Percentiles rank a stretch among this genome's conserved stretches.
Conservation (phyloP, 2,329 filamentous ascomycete species). For the Didymella lethalis region DNA sequence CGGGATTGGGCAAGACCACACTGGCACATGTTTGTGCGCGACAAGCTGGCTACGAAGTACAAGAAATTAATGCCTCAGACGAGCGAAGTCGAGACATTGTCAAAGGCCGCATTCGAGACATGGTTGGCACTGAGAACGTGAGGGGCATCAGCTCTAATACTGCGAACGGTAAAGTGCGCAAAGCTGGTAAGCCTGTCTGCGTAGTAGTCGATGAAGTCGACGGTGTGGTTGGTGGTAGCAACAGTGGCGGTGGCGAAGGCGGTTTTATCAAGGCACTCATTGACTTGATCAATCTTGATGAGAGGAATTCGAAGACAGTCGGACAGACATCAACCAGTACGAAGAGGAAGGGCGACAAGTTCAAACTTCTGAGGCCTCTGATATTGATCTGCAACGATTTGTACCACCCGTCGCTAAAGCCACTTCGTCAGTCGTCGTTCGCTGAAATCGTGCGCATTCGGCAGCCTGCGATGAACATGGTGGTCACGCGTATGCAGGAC, state of each 20-base stretch:
- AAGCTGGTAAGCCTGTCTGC: constrained; percentile 84
- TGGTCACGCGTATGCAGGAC: constrained; percentile 78
- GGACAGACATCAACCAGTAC: constrained; percentile 45
- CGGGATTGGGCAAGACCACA: constrained; percentile 94
- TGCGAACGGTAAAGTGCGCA: constrained; percentile 66
- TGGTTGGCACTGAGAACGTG: constrained; percentile 92
- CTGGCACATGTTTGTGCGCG: constrained; percentile 93
- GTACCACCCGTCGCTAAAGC: constrained; percentile 87
- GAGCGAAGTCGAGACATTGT: constrained; percentile 91
- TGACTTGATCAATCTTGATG: constrained; percentile 84
- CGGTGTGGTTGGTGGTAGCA: constrained; percentile 81
- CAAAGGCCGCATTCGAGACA: constrained; percentile 87
- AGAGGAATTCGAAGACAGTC: constrained; percentile 71
- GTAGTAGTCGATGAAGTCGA: constrained; percentile 97
- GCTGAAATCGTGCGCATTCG: constrained; percentile 93
- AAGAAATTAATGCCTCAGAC: constrained; percentile 98
- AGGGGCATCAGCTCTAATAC: constrained; percentile 69
- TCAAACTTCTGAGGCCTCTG: constrained; percentile 84
- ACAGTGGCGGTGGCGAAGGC: constrained; percentile 77
- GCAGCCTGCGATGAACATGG: constrained; percentile 85
- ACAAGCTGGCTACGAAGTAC: constrained; percentile 94
- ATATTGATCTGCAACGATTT: constrained; percentile 98
- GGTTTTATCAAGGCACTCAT: constrained; percentile 96
- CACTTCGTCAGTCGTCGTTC: constrained; percentile 80
- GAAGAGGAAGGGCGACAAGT: constrained; percentile 81